Evolutionary conservation across 1,139 yeast species (phyloP).

Genomic region (Nakaseomyces nivariensis): DNA sequence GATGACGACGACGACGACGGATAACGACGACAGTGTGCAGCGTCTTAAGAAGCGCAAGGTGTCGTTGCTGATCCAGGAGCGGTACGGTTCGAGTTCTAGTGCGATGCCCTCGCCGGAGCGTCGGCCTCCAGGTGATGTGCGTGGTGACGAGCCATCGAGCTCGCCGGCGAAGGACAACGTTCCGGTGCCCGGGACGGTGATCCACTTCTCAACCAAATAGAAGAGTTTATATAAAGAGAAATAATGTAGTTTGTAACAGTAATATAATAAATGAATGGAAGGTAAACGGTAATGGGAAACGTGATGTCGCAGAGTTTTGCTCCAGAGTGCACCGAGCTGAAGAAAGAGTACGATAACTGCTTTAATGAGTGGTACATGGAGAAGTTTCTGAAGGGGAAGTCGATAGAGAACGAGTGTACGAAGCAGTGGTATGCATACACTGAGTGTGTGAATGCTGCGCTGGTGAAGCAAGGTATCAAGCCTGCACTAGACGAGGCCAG

Average conservation of each 20-base stretch:
- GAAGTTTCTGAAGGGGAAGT: constrained; percentile 37
- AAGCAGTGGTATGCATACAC: constrained; percentile 83
- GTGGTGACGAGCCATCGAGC: constrained; percentile 8
- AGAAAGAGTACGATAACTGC: constrained; percentile 80
- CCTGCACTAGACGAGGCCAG: constrained; percentile 89
- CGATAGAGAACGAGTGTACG: constrained; percentile 74
- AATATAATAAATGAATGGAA: no score
- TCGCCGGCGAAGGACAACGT: constrained; percentile 4
- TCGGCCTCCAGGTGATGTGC: constrained; percentile 12
- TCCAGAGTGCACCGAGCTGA: constrained; percentile 87
- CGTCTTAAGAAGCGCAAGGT: constrained; percentile 26
- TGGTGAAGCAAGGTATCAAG: constrained; percentile 29
- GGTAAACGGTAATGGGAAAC: constrained; percentile 47
- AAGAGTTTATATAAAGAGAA: no score
- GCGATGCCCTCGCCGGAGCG: constrained; percentile 19
- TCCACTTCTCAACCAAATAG: constrained; percentile 14
- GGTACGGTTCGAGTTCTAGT: constrained; percentile 27
- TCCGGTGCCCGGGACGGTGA: constrained; percentile 16
- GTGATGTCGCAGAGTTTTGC: constrained; percentile 87
- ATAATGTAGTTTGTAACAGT: no score
- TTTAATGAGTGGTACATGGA: constrained; percentile 96
- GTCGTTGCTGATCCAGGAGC: constrained; percentile 26
- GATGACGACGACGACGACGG: constrained; percentile 10
- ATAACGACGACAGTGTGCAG: constrained; percentile 22
- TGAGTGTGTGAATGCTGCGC: constrained; percentile 61